Evolutionary conservation across 148 eudicot genomes (phyloP).

Genomic region (Drosera capensis): DNA sequence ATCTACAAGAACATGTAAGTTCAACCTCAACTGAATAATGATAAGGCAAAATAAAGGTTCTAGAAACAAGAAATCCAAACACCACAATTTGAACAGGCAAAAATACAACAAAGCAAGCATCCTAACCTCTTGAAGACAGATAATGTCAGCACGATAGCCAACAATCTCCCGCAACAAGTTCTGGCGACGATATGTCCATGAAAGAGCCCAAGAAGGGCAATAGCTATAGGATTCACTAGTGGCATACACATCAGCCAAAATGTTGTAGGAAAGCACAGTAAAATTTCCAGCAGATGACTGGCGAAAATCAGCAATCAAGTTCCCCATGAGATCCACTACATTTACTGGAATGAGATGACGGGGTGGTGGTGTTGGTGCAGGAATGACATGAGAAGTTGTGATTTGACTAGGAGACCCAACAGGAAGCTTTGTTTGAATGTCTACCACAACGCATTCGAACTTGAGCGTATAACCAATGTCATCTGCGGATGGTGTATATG

Average conservation of each 20-base stretch:
- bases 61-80: no score
- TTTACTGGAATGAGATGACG: conserved; percentile 36
- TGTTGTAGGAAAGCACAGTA: conserved; percentile 68
- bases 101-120: background rate
- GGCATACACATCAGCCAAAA: conserved; percentile 46
- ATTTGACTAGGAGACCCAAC: conserved; percentile 48
- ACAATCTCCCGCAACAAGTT: conserved; percentile 66
- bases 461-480: conserved; percentile 91
- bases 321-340: conserved; percentile 31
- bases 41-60: no score
- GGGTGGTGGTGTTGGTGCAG: conserved; percentile 87
- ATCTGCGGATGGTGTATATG: conserved; percentile 86
- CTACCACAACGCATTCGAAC: conserved; percentile 89
- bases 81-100: background rate
- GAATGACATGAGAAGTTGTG: conserved; percentile 77
- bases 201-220: conserved; percentile 87
- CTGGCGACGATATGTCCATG: conserved; percentile 76
- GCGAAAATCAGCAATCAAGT: conserved; percentile 31
- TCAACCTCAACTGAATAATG: no score
- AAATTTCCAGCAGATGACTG: conserved; percentile 34
- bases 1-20: no score
- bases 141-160: conserved; percentile 64
- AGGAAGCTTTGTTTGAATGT: conserved; percentile 55
- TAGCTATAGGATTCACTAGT: conserved; percentile 37
- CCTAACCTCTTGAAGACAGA: conserved; percentile 91